These are phyloP conservation scores for Cerioporus squamosus DNA, from an alignment of 1,284 basidiomycete genomes.

Conservation along the genomic window DNA sequence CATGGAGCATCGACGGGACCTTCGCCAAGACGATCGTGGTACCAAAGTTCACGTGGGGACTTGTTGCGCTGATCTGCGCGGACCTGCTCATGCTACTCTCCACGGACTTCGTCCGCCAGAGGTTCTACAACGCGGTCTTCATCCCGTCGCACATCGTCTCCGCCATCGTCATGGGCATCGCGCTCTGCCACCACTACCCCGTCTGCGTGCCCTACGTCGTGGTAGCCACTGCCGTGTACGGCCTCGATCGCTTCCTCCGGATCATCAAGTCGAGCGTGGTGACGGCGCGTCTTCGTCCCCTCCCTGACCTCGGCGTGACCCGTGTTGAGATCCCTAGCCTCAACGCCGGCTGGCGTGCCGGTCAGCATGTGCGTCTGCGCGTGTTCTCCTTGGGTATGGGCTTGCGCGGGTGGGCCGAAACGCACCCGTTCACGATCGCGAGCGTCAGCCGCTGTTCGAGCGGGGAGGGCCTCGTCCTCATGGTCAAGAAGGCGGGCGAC, in stretches of 20 bases:
- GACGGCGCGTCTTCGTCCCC: slow-evolving; percentile 55
- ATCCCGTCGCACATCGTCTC: slow-evolving; percentile 53
- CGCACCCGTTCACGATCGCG: slow-evolving; percentile 83
- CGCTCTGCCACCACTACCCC: slow-evolving; percentile 53
- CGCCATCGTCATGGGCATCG: slow-evolving; percentile 48
- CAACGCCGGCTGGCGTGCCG: slow-evolving; percentile 80
- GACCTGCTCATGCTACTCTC: slow-evolving; percentile 62
- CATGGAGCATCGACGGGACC: slow-evolving; percentile 53
- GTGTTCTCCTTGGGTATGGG: slow-evolving; percentile 63
- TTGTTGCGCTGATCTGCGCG: slow-evolving; percentile 52
- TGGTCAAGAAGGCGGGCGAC: slow-evolving; percentile 65
- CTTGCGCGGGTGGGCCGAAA: slow-evolving; percentile 58
- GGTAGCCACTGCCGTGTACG: slow-evolving; percentile 59
- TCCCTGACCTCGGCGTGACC: slow-evolving; percentile 62
- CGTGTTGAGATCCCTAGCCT: slow-evolving; percentile 60
- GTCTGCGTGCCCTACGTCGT: slow-evolving; percentile 52
- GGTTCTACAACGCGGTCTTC: slow-evolving; percentile 61
- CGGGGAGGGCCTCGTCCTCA: slow-evolving; percentile 59
- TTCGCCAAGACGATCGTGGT: slow-evolving; percentile 40
- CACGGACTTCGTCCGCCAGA: slow-evolving; percentile 49
- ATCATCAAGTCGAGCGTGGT: slow-evolving; percentile 66
- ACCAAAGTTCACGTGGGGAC: slow-evolving; percentile 49
- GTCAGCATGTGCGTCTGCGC: slow-evolving; percentile 79
- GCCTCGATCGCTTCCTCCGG: slow-evolving; percentile 67
- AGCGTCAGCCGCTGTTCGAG: slow-evolving; percentile 38